Evolutionary conservation across 108 stramenopile species (phyloP), one percentile per base, ranked within the genome.

Genomic region (Discostella stelligeroides): DNA sequence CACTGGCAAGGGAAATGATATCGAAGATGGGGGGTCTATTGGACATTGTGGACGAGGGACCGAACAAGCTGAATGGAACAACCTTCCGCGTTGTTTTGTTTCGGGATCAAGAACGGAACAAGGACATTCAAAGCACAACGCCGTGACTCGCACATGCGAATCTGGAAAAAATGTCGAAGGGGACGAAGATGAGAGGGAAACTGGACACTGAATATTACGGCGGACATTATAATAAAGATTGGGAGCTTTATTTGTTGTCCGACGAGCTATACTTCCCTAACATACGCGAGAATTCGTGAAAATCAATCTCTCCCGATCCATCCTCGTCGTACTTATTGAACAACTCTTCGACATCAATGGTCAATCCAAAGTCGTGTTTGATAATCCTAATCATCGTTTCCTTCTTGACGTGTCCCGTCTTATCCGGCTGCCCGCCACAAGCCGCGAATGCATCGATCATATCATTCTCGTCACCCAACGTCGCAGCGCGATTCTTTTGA

Each of bases 401-500:
- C 41, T 82, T 63, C 41, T 81, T 75, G 24, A 88, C 88, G 60
- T 83, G 68, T 4, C 87, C 88, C 27, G 56, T 51, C 68, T 90
- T 89, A 59, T 91, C 85, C 4, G 81, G 56, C 37, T 72, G 63
- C 4, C 92, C 92, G 20, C 96, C 96, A 30, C 94, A 95, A 1
- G 96, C 96, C 6, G 95, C 94, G 54, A 91, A 96, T 29, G 96
- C 96, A 62, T 96, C 96, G 43, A 96, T 81, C 88, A 95, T 88
- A 72, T 95, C 94, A 30, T 87, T 87, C 56, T 95, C 91, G 58
- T 94, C 86, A 58, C 91, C 89, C 38, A 87, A 81, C 50, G 91
- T 84, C 59, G 83, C 85, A 60, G 92, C 90, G 11, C 86, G 71
- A 17, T 91, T 85, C 84, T 96, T 96, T 51, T 96, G 96, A 25